Evolutionary conservation across 2,329 filamentous ascomycete species (phyloP).

Genomic region (Pezicula radicicola): DNA sequence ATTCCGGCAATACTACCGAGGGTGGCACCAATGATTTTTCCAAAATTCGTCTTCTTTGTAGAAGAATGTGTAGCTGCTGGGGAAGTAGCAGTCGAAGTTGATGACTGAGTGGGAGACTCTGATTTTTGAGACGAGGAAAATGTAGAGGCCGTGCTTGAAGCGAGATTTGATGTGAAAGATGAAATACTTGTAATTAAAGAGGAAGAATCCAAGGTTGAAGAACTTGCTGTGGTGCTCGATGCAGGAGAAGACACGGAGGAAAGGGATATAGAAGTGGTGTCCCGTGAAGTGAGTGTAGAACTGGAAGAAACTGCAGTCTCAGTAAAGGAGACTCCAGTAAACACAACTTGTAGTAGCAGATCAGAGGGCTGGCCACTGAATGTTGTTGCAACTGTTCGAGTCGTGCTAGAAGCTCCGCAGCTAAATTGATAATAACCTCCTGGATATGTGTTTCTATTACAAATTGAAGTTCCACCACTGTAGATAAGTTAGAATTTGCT

Average conservation of each 20-base stretch:
- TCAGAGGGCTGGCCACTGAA: not conserved
- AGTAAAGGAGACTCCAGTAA: not conserved
- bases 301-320: not conserved
- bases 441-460: not conserved
- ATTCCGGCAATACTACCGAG: too few relatives aligned
- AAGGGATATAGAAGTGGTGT: not conserved
- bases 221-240: not conserved
- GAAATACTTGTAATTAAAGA: not conserved
- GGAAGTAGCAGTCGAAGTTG: not conserved
- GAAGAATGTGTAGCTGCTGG: too few relatives aligned
- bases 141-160: not conserved
- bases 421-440: not conserved
- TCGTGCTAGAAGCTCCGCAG: not conserved
- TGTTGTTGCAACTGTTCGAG: not conserved
- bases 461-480: not conserved
- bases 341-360: not conserved
- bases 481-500: not conserved
- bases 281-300: not conserved
- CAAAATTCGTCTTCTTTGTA: too few relatives aligned
- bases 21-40: too few relatives aligned
- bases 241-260: not conserved
- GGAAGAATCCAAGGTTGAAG: not conserved
- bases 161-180: not conserved
- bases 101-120: not conserved
- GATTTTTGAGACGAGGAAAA: not conserved